Conservation (phyloP, 371 early-diverging fungal species). For the Mucor sp. region DNA sequence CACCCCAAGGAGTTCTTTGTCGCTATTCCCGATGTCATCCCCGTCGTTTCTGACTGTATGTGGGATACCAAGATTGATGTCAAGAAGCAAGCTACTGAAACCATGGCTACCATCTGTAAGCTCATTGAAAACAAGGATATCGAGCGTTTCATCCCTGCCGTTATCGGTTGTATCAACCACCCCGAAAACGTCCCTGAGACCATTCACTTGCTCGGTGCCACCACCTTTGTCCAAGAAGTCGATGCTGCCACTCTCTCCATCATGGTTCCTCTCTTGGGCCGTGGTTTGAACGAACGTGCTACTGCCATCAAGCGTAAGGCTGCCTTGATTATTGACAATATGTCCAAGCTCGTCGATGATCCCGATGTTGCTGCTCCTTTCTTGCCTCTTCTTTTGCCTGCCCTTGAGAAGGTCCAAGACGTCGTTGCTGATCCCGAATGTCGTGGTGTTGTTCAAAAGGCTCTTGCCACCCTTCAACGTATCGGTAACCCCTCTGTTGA, state of each 20-base stretch:
- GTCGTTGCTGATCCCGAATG: conserved; percentile 80
- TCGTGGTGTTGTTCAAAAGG: conserved; percentile 63
- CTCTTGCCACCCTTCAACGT: conserved; percentile 43
- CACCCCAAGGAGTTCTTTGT: conserved; percentile 59
- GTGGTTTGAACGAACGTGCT: conserved; percentile 69
- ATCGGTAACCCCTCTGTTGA: conserved; percentile 35
- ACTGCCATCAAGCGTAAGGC: conserved; percentile 76
- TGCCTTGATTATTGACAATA: conserved; percentile 83
- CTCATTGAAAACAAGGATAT: conserved; percentile 68
- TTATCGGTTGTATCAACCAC: conserved; percentile 64
- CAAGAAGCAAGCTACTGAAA: conserved; percentile 48
- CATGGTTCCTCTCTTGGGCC: conserved; percentile 75
- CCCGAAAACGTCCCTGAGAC: conserved; percentile 69
- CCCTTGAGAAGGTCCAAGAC: conserved; percentile 73
- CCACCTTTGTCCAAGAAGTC: conserved; percentile 78
- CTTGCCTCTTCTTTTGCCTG: conserved; percentile 79
- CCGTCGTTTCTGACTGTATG: conserved; percentile 70
- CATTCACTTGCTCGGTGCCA: conserved; percentile 65
- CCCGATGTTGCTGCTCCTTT: conserved; percentile 81
- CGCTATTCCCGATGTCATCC: conserved; percentile 70
- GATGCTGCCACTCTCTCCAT: conserved; percentile 80
- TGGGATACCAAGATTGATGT: conserved; percentile 75
- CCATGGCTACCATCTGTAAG: conserved; percentile 55
- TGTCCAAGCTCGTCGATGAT: conserved; percentile 82
- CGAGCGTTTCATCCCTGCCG: conserved; percentile 62